Evolutionary conservation across 192 early-diverging fungal species (phyloP).

Genomic region (Umbelopsis isabellina): DNA sequence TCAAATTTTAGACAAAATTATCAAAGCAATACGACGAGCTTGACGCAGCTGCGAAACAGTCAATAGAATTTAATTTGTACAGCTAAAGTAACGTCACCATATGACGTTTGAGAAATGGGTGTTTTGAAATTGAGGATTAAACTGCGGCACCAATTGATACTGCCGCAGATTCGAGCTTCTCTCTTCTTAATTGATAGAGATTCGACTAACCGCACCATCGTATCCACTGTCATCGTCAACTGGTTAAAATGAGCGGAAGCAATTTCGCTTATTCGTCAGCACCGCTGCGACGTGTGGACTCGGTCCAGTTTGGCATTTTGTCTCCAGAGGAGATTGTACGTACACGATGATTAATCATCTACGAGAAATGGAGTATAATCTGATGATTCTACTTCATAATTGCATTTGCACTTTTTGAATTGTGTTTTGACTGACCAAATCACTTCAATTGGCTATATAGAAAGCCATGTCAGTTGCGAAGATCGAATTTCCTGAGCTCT

Average conservation of each 20-base stretch:
- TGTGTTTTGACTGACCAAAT: not conserved
- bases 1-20: not conserved
- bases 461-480: slow-evolving; percentile 96
- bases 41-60: too few species aligned
- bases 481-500: slow-evolving; percentile 88
- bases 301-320: slow-evolving; percentile 95
- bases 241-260: slow-evolving; percentile 52
- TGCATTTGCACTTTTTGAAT: not conserved
- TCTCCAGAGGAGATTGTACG: slow-evolving; percentile 96
- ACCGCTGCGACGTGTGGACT: slow-evolving; percentile 82
- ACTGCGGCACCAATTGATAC: slow-evolving; percentile 13
- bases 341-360: slow-evolving; percentile 1
- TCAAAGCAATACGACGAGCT: not conserved
- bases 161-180: slow-evolving; percentile 7
- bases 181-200: slow-evolving; percentile 22
- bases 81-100: not conserved
- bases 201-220: slow-evolving; percentile 18
- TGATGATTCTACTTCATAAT: not conserved
- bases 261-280: slow-evolving; percentile 78
- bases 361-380: slow-evolving; percentile 2
- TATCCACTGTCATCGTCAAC: slow-evolving; percentile 2
- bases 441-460: slow-evolving; percentile 51
- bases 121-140: slow-evolving; percentile 21
- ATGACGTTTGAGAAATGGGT: slow-evolving; percentile 16
- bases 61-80: not conserved